phyloP scores from a whole-genome alignment of 345 rosid species.

The Carallia pectinifolia region DNA sequence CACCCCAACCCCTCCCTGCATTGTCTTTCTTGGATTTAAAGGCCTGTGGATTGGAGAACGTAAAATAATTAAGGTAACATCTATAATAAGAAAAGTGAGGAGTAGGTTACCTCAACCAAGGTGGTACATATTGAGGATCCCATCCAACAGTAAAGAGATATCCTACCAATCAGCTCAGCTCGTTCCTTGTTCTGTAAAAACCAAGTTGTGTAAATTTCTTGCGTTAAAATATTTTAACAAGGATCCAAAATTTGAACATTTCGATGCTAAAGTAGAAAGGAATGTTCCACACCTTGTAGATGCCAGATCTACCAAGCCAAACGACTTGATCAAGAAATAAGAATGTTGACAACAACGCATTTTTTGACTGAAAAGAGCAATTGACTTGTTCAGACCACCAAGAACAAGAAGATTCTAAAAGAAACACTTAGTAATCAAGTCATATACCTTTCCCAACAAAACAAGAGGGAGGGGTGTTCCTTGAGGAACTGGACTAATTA shows the following conservation, averaged over 20 bases:
- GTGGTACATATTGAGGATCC: constrained; percentile 79
- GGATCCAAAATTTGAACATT: neutral
- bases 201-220: neutral
- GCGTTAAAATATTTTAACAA: neutral
- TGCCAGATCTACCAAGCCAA: constrained; percentile 93
- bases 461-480: constrained; percentile 90
- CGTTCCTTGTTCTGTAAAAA: constrained; percentile 74
- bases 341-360: constrained; percentile 83
- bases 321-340: constrained; percentile 95
- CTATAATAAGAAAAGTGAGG: neutral
- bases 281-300: constrained; percentile 64
- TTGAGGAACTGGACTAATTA: constrained; percentile 81
- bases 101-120: constrained; percentile 74
- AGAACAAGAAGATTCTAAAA: neutral
- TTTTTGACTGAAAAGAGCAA: constrained; percentile 66
- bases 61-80: neutral
- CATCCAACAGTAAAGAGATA: constrained; percentile 88
- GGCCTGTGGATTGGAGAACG: no score
- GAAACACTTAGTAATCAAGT: neutral
- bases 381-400: constrained; percentile 8
- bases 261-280: neutral
- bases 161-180: constrained; percentile 70
- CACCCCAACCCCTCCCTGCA: no score
- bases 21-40: no score
- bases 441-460: constrained; percentile 77